These are phyloP conservation scores for Hypoxylon sp. DNA, from an alignment of 2,329 filamentous ascomycete genomes.

Conservation along the genomic window DNA sequence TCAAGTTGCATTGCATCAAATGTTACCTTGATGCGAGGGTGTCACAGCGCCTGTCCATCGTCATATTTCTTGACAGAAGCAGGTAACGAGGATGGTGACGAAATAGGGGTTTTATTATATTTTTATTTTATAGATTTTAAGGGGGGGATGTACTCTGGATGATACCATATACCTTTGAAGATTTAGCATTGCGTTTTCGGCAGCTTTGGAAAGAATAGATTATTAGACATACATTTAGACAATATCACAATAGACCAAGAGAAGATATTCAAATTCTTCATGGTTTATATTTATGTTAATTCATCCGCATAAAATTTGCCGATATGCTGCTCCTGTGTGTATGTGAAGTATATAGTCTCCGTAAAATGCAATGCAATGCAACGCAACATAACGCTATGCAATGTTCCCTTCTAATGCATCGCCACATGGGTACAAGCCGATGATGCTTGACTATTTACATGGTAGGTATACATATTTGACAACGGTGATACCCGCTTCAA, in stretches of 20 bases:
- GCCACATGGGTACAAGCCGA: no score
- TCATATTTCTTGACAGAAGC: no score
- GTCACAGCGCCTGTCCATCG: no score
- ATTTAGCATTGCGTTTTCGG: no score
- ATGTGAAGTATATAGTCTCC: conserved; percentile 13
- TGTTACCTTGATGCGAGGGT: background rate
- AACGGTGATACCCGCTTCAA: conserved; percentile 8
- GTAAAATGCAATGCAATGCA: conserved; percentile 12
- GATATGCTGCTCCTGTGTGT: background rate
- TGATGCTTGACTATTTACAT: no score
- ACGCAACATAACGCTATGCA: conserved; percentile 10
- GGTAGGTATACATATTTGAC: conserved; percentile 17
- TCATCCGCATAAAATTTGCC: conserved; percentile 6
- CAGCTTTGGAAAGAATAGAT: background rate
- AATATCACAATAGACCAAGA: background rate
- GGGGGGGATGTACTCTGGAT: background rate
- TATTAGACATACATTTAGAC: background rate
- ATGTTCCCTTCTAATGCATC: conserved; percentile 1
- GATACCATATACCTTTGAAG: no score
- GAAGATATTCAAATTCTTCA: no score
- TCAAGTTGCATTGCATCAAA: no score
- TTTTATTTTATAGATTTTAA: no score
- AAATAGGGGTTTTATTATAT: no score
- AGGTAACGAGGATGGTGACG: no score
- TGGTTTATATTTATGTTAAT: no score